phyloP scores from a whole-genome alignment of 2,329 filamentous ascomycete genomes.

The Periconia sp. region DNA sequence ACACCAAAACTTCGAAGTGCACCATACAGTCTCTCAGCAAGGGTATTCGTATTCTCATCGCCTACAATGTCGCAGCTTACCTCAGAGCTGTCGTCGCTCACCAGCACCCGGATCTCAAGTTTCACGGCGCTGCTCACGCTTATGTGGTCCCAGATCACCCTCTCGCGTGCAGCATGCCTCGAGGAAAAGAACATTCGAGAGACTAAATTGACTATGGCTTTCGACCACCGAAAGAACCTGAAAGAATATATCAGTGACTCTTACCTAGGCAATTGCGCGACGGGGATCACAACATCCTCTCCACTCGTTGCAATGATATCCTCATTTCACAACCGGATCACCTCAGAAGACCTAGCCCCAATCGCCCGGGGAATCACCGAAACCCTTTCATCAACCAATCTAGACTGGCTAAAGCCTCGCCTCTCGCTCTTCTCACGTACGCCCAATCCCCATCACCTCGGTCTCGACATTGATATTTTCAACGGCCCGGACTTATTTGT shows the following conservation, averaged over 20 bases:
- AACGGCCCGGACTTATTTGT: slow-evolving; percentile 30
- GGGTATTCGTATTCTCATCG: slow-evolving; percentile 6
- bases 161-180: slow-evolving; percentile 11
- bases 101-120: slow-evolving; percentile 4
- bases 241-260: slow-evolving; percentile 1
- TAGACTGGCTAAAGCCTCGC: slow-evolving; percentile 14
- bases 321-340: not conserved
- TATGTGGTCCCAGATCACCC: slow-evolving; percentile 21
- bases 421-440: slow-evolving; percentile 6
- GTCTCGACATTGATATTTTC: slow-evolving; percentile 6
- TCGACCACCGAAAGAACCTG: slow-evolving; percentile 13
- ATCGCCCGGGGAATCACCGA: not conserved
- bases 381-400: not conserved
- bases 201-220: slow-evolving; percentile 18
- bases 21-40: slow-evolving; percentile 10
- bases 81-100: not conserved
- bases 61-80: slow-evolving; percentile 4
- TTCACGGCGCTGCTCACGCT: slow-evolving; percentile 20
- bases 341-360: slow-evolving; percentile 1
- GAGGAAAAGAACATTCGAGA: not conserved
- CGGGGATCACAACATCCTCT: slow-evolving; percentile 4
- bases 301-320: slow-evolving; percentile 1
- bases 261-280: slow-evolving; percentile 14
- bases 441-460: slow-evolving; percentile 1
- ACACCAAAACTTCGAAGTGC: not conserved